Evolutionary conservation across 176 grass and related monocot genomes (phyloP), one percentile per base, ranked within the genome.

Genomic region (Aegilops sharonensis): DNA sequence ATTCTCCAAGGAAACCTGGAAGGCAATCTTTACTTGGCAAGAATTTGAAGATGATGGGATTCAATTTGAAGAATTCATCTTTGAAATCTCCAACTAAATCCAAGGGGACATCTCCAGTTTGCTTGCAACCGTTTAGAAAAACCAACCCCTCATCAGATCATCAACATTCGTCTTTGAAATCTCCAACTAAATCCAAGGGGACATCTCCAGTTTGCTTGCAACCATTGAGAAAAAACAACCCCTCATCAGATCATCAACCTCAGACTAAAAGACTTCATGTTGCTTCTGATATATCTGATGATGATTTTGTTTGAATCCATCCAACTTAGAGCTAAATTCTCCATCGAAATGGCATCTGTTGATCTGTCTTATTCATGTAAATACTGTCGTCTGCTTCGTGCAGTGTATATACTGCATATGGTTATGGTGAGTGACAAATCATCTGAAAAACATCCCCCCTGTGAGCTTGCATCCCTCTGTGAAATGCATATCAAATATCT

Each of bases 251-350:
- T 82, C 77, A 82, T 85, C 91, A 89, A 39, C 91, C 85, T 84
- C 87, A 79, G 40, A 90, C 36, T 80, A 94, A 98, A 88, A 87
- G 79, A 78, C 84, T 83, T 72, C 77, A 88, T 92, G 68, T 88
- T 88, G 86, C 79, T 86, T 88, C 90, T 91, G 84, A 87, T 81
- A 63, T 72, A 61, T 94, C 90, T 84, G 97, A 99, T 85, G 97
- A 98, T 90, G 97, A 99, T 80, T 96, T 98, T 94, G 69, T 85
- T 74, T 98, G 84, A 94, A 66, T 62, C 40, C 48, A 40, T 56
- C 1, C 1, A 48, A 77, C 29, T 60, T 24, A 12, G 30, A 84
- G 64, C 60, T 78, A 14, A 72, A 72, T 78, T 57, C 12, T 87
- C 8, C 21, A 1, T 65, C 57, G 59, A 90, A 78, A 40, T 83